These are phyloP conservation scores for Fusarium circinatum DNA, from an alignment of 2,329 filamentous ascomycete genomes.

Conservation along the genomic window DNA sequence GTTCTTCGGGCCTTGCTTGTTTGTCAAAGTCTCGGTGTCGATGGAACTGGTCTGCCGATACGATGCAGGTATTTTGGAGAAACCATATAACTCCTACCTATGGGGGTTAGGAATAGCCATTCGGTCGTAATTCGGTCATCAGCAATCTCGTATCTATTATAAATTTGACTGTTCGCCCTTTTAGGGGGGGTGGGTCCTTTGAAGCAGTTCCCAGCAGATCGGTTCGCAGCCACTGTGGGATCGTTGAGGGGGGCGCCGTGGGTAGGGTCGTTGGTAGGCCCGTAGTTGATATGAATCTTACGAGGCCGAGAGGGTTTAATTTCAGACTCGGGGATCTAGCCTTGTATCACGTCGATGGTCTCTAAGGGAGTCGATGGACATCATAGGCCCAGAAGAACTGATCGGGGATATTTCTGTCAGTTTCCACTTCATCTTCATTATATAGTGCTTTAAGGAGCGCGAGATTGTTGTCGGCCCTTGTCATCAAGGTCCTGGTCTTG, in stretches of 20 bases:
- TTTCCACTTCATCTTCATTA: rapidly evolving
- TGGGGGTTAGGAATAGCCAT: too few relatives aligned
- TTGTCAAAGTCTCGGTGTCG: rapidly evolving
- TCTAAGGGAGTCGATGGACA: background rate
- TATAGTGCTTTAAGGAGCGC: rapidly evolving
- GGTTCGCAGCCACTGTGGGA: rapidly evolving
- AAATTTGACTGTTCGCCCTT: background rate
- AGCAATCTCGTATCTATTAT: rapidly evolving
- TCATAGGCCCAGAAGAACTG: rapidly evolving
- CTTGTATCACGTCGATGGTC: too few relatives aligned
- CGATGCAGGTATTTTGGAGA: background rate
- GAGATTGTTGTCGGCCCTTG: background rate
- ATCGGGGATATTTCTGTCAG: rapidly evolving
- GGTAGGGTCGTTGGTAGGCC: too few relatives aligned
- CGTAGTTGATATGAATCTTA: too few relatives aligned
- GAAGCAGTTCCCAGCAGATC: rapidly evolving
- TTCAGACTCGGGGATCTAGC: too few relatives aligned
- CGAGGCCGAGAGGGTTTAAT: too few relatives aligned
- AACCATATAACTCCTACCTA: background rate
- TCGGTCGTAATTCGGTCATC: rapidly evolving
- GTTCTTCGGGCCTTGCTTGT: too few relatives aligned
- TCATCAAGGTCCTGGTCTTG: background rate
- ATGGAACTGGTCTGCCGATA: background rate
- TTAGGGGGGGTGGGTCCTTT: rapidly evolving
- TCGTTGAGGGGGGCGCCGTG: too few relatives aligned